Conservation (phyloP, 1,284 basidiomycete species). For the Cutaneotrichosporon cyanovorans region DNA sequence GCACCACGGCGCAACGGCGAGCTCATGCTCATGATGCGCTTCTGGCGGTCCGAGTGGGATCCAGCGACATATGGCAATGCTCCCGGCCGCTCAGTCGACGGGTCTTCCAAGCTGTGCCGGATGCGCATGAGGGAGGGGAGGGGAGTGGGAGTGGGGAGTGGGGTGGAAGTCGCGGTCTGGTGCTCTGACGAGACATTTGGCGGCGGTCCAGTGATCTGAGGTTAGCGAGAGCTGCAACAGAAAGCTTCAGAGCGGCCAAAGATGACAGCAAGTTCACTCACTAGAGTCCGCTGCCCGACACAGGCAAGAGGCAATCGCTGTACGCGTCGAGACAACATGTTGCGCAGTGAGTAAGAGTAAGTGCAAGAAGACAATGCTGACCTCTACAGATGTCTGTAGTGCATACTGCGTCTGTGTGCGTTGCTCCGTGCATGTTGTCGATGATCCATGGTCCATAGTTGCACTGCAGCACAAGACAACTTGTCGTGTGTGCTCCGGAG, state of each 20-base stretch:
- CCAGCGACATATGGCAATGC: slow-evolving; percentile 33
- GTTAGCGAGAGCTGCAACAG: neutral
- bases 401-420: too few species aligned
- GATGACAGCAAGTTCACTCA: neutral
- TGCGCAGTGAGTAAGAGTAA: slow-evolving; percentile 4
- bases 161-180: slow-evolving; percentile 20
- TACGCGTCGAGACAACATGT: slow-evolving; percentile 13
- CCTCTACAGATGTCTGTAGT: too few species aligned
- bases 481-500: neutral
- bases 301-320: slow-evolving; percentile 4
- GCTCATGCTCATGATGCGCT: slow-evolving; percentile 30
- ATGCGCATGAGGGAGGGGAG: slow-evolving; percentile 23
- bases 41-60: slow-evolving; percentile 29
- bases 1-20: slow-evolving; percentile 36
- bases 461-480: neutral
- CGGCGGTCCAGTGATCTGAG: slow-evolving; percentile 42
- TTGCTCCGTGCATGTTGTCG: too few species aligned
- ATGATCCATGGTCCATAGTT: too few species aligned
- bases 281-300: slow-evolving; percentile 5
- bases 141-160: slow-evolving; percentile 33
- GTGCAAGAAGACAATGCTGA: too few species aligned
- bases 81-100: slow-evolving; percentile 6
- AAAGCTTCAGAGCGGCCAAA: neutral
- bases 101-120: slow-evolving; percentile 22
- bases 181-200: slow-evolving; percentile 25